phyloP scores from a whole-genome alignment of 805 yeast species.

The Saccharomycopsis sp. region DNA sequence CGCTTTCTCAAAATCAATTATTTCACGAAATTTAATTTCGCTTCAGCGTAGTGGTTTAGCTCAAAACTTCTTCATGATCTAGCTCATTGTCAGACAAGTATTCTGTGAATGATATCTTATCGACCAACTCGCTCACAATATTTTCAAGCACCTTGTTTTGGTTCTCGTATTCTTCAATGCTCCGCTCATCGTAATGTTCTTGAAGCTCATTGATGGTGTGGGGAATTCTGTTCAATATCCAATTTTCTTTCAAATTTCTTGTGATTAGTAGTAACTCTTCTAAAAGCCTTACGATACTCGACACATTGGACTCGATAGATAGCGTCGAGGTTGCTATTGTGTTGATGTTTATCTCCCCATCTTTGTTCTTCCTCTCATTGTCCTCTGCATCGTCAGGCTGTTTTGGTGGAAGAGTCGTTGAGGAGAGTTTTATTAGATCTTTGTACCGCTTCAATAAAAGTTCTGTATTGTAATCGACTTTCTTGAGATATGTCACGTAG shows the following conservation, averaged over 20 bases:
- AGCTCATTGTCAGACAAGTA: too few species aligned
- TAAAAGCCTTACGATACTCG: slow-evolving; percentile 11
- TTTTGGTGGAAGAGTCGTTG: slow-evolving; percentile 4
- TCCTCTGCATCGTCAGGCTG: slow-evolving; percentile 7
- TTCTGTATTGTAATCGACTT: slow-evolving; percentile 19
- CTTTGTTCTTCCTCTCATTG: slow-evolving; percentile 3
- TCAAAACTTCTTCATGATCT: too few species aligned
- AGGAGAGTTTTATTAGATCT: slow-evolving; percentile 11
- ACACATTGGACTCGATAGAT: slow-evolving; percentile 15
- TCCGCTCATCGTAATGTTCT: slow-evolving; percentile 16
- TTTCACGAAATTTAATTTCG: too few species aligned
- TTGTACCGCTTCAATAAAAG: slow-evolving; percentile 14
- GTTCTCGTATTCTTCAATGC: slow-evolving; percentile 15
- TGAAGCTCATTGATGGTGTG: slow-evolving; percentile 14
- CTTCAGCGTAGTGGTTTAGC: too few species aligned
- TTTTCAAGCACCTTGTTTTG: slow-evolving; percentile 13
- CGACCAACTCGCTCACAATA: slow-evolving; percentile 16
- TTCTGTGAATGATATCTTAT: slow-evolving; percentile 11
- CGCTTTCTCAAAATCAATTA: too few species aligned
- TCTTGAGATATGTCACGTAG: slow-evolving; percentile 15
- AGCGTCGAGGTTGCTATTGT: slow-evolving; percentile 18
- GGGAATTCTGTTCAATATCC: slow-evolving; percentile 20
- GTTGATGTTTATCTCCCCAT: slow-evolving; percentile 9
- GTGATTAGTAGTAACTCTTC: slow-evolving; percentile 19
- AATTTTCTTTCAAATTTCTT: slow-evolving; percentile 15